Evolutionary conservation across 2,329 filamentous ascomycete species (phyloP).

Genomic region (Aspergillus sp.): DNA sequence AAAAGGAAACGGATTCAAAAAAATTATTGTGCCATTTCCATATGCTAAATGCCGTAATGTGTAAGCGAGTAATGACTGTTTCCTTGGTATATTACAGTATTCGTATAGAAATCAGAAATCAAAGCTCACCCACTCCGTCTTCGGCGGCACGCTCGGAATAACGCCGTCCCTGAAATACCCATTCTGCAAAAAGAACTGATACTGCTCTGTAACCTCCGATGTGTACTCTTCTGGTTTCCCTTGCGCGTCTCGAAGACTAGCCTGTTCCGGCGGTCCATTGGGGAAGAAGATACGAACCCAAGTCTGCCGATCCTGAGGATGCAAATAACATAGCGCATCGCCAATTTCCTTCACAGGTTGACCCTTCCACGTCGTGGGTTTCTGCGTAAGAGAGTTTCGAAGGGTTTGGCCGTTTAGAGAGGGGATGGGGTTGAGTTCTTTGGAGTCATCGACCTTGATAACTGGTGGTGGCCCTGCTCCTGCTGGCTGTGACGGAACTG

Average conservation of each 20-base stretch:
- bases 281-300: constrained; percentile 67
- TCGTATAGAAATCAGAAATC: constrained; percentile 51
- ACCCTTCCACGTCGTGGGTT: constrained; percentile 56
- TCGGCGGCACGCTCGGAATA: constrained; percentile 72
- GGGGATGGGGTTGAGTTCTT: constrained; percentile 30
- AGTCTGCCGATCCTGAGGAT: constrained; percentile 47
- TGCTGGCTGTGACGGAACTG: constrained; percentile 4
- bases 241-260: constrained; percentile 43
- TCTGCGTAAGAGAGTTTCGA: constrained; percentile 28
- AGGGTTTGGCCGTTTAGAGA: constrained; percentile 31
- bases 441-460: constrained; percentile 20
- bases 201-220: constrained; percentile 52
- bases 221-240: constrained; percentile 48
- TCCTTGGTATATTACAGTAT: background rate
- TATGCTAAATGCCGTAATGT: background rate
- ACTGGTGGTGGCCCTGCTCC: constrained; percentile 22
- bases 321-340: constrained; percentile 44
- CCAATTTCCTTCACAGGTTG: constrained; percentile 56
- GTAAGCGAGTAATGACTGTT: background rate
- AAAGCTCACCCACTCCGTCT: constrained; percentile 67
- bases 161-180: constrained; percentile 63
- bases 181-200: constrained; percentile 56
- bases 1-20: constrained; percentile 15
- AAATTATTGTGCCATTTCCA: background rate
- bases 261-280: constrained; percentile 54